Conservation (phyloP, 2,329 filamentous ascomycete genomes). For the Aspergillus persii region DNA sequence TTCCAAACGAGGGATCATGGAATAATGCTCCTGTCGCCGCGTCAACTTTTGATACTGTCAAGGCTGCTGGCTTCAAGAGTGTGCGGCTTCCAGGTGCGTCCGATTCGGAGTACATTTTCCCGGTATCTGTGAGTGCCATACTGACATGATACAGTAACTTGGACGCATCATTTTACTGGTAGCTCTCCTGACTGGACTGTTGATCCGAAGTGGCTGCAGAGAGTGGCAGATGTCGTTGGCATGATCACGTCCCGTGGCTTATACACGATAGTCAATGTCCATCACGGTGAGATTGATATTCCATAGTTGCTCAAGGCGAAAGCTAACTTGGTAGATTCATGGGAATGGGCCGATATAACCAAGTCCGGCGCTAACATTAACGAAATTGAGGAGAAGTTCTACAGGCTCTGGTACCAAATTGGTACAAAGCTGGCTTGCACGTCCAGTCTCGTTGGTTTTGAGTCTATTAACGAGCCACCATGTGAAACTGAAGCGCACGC, state of each 20-base stretch:
- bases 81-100: conserved; percentile 51
- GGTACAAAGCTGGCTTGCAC: conserved; percentile 55
- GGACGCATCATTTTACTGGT: conserved; percentile 54
- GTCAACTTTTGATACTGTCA: conserved; percentile 52
- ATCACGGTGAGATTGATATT: conserved; percentile 44
- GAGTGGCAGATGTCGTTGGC: conserved; percentile 58
- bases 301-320: background rate
- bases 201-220: conserved; percentile 54
- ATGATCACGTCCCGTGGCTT: conserved; percentile 52
- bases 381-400: conserved; percentile 57
- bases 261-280: conserved; percentile 57
- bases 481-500: conserved; percentile 53
- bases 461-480: conserved; percentile 60
- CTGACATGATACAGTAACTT: conserved; percentile 48
- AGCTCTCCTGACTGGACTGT: conserved; percentile 55
- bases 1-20: conserved; percentile 58
- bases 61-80: conserved; percentile 56
- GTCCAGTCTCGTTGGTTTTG: conserved; percentile 54
- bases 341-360: conserved; percentile 57
- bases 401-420: conserved; percentile 58
- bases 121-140: background rate
- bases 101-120: too few species aligned
- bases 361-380: conserved; percentile 47
- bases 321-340: conserved; percentile 42
- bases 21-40: conserved; percentile 54